These are phyloP conservation scores for Tuber magnatum DNA, from an alignment of 495 filamentous ascomycete genomes.

Conservation along the genomic window DNA sequence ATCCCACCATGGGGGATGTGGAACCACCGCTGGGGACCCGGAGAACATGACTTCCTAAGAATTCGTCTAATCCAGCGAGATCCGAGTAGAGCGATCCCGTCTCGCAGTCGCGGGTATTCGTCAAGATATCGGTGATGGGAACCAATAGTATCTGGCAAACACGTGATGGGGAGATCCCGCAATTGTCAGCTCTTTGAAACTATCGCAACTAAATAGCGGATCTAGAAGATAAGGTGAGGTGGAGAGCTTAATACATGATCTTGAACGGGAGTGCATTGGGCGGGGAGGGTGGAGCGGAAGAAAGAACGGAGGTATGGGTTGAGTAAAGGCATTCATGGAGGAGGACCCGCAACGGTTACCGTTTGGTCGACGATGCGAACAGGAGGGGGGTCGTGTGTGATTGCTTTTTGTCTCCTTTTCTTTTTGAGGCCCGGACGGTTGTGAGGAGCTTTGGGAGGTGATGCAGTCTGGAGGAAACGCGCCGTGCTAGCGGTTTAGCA, in stretches of 20 bases:
- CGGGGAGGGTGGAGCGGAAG: constrained; percentile 87
- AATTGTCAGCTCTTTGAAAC: background rate
- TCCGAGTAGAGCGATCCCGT: constrained; percentile 69
- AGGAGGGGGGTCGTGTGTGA: constrained; percentile 1
- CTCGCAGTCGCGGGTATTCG: constrained; percentile 83
- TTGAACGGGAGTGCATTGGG: constrained; percentile 87
- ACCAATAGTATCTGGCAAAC: constrained; percentile 71
- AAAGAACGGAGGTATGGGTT: constrained; percentile 97
- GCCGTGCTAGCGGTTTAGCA: background rate
- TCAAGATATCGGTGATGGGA: constrained; percentile 82
- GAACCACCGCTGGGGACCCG: constrained; percentile 61
- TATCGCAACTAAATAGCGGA: constrained; percentile 10
- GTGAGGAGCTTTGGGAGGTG: background rate
- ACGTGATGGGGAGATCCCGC: constrained; percentile 11
- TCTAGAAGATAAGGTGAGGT: background rate
- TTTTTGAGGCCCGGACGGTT: constrained; percentile 6
- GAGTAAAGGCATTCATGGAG: constrained; percentile 90
- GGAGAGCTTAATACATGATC: constrained; percentile 60
- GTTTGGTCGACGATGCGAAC: constrained; percentile 2
- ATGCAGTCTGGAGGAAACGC: constrained; percentile 1
- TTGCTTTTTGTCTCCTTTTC: background rate
- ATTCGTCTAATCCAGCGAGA: constrained; percentile 80
- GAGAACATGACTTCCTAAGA: constrained; percentile 92
- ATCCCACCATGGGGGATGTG: constrained; percentile 57
- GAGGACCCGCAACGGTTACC: constrained; percentile 29